Evolutionary conservation across 129 eudicot genomes (phyloP).

Genomic region (Tagetes patula): DNA sequence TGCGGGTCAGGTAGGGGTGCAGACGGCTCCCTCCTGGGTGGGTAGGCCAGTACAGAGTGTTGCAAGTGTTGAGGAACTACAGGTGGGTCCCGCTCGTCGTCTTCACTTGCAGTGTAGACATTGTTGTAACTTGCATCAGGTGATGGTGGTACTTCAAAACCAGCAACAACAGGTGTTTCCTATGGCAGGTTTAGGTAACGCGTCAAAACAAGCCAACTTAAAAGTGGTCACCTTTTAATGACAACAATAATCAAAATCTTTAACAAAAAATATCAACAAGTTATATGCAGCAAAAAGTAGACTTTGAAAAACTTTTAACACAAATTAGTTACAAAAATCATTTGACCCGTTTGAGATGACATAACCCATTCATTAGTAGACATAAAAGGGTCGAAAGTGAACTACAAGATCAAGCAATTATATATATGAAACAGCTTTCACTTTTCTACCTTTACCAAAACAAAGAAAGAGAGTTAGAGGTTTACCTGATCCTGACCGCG

Average conservation of each 20-base stretch:
- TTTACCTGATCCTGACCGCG: conserved; percentile 57
- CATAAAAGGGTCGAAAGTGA: not conserved
- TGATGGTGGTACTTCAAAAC: conserved; percentile 80
- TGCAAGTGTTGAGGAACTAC: conserved; percentile 73
- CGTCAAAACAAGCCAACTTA: not conserved
- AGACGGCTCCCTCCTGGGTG: conserved; percentile 37
- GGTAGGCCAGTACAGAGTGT: conserved; percentile 60
- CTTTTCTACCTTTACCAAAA: not conserved
- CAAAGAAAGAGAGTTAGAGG: not conserved
- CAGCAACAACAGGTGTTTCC: conserved; percentile 76
- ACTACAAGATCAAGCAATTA: not conserved
- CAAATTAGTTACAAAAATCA: not conserved
- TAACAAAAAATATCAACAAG: not conserved
- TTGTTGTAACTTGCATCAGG: conserved; percentile 89
- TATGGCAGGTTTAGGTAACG: not conserved
- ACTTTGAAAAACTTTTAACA: not conserved
- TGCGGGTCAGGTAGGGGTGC: conserved; percentile 62
- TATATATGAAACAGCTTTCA: not conserved
- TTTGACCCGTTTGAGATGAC: not conserved
- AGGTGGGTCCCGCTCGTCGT: conserved; percentile 83
- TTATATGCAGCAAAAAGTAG: not conserved
- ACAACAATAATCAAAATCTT: not conserved
- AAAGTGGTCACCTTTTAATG: not conserved
- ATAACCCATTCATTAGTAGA: not conserved
- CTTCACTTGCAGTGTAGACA: conserved; percentile 56